Evolutionary conservation across 106 monocot genomes (phyloP).

Genomic region (Vanilla planifolia): DNA sequence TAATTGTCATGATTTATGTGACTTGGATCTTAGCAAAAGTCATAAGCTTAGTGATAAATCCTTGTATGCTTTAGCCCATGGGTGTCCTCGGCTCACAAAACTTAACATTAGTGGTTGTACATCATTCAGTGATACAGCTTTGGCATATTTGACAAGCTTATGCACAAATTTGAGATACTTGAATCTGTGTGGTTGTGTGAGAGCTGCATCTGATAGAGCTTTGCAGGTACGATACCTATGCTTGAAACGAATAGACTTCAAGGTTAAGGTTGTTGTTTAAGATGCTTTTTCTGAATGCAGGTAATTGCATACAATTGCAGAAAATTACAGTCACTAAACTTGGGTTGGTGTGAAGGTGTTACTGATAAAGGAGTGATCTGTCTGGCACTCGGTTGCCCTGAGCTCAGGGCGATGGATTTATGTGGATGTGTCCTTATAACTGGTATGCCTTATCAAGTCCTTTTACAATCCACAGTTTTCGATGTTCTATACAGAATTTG

Average conservation of each 20-base stretch:
- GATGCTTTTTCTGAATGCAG: slow-evolving; percentile 33
- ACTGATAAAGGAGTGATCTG: slow-evolving; percentile 78
- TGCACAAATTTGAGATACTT: slow-evolving; percentile 63
- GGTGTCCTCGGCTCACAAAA: slow-evolving; percentile 63
- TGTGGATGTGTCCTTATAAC: slow-evolving; percentile 97
- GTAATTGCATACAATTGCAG: slow-evolving; percentile 72
- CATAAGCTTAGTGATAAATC: slow-evolving; percentile 65
- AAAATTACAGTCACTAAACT: slow-evolving; percentile 61
- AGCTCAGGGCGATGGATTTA: slow-evolving; percentile 75
- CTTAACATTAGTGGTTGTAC: slow-evolving; percentile 93
- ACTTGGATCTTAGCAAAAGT: slow-evolving; percentile 91
- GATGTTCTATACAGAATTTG: too few species aligned
- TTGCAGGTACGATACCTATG: slow-evolving; percentile 49
- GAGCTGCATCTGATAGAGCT: slow-evolving; percentile 75
- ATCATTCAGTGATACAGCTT: slow-evolving; percentile 67
- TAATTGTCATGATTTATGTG: slow-evolving; percentile 72
- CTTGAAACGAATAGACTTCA: not conserved
- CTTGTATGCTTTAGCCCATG: slow-evolving; percentile 72
- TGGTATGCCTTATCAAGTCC: slow-evolving; percentile 66
- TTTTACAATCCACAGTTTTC: too few species aligned
- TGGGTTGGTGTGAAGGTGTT: slow-evolving; percentile 90
- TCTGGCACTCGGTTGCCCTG: slow-evolving; percentile 80
- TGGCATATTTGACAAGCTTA: slow-evolving; percentile 46
- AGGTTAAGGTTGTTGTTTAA: not conserved
- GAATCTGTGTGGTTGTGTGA: slow-evolving; percentile 93